Evolutionary conservation across 2,329 filamentous ascomycete species (phyloP), one percentile per base, ranked within the genome.

Genomic region (Penicillium sp.): DNA sequence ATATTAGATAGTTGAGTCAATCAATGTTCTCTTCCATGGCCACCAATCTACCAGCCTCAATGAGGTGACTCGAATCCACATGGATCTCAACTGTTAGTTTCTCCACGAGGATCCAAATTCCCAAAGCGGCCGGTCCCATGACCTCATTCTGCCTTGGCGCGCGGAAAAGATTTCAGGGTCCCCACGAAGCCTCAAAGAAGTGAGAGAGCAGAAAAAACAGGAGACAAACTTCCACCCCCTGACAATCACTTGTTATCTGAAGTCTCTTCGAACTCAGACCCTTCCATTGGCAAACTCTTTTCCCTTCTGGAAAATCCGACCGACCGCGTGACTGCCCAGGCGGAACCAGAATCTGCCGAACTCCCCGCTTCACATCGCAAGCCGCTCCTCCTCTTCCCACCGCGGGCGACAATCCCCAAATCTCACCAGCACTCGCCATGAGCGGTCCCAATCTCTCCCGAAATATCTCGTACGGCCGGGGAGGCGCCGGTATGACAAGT

Each of bases 381-480:
- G 25, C 11, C 11, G 35, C 55, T 50, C 38, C 39, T 38, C 12
- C 17, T 20, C 28, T 17, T 42, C 35, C 17, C 51, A 47, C 39
- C 39, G 39, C 6, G 17, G 20, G 28, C 38, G 5, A 22, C 37
- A 25, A 39, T 53, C 35, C 10, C 15, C 49, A 45, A 31, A 31
- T 31, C 41, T 31, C 39, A 39, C 34, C 12, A 17, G 20, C 17
- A 51, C 35, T 17, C 28, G 7, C 35, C 45, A 70, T 70, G 68
- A 61, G 65, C 43, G 64, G 62, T 48, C 67, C 35, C 37, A 41
- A 41, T 39, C 2, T 31, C 3, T 20, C 35, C 2, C 51, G 71
- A 55, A 68, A 71, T 61, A 78, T 84, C 45, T 91, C 89, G 42
- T 87, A 90, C 70, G 90, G 91, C 69, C 89, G 90, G 63, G 91